Conservation (phyloP, 164 flowering plant genomes). For the Aristolochia californica region DNA sequence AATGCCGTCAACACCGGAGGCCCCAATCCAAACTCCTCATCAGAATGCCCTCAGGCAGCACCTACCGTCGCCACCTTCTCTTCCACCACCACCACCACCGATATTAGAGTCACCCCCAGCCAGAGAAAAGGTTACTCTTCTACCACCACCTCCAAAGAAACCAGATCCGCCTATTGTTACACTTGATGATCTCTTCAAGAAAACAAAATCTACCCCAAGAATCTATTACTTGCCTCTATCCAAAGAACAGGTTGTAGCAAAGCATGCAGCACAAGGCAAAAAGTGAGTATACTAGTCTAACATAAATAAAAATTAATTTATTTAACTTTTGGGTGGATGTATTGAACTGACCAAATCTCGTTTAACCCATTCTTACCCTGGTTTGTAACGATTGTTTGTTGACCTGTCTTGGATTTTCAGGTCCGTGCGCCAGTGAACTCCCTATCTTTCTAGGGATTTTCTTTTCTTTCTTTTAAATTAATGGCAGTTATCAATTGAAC, state of each 20-base stretch:
- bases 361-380: no score
- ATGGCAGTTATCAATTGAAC: no score
- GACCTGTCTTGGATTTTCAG: background rate
- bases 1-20: conserved; percentile 7
- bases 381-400: no score
- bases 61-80: conserved; percentile 42
- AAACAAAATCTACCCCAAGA: conserved; percentile 68
- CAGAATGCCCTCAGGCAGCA: conserved; percentile 37
- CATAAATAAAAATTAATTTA: no score
- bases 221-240: conserved; percentile 82
- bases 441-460: background rate
- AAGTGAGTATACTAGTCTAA: background rate
- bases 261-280: conserved; percentile 34
- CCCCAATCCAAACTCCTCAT: conserved; percentile 35
- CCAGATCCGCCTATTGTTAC: conserved; percentile 65
- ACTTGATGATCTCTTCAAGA: conserved; percentile 73
- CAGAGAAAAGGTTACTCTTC: conserved; percentile 39
- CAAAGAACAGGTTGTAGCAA: conserved; percentile 67
- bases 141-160: conserved; percentile 50
- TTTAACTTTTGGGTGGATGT: no score
- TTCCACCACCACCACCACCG: conserved; percentile 54
- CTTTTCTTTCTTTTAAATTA: background rate
- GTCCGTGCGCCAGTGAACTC: background rate
- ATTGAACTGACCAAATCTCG: no score
- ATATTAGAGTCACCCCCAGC: conserved; percentile 28